These are phyloP conservation scores for Chaetoscypha palmicola DNA, from an alignment of 2,329 filamentous ascomycete species.

Conservation along the genomic window DNA sequence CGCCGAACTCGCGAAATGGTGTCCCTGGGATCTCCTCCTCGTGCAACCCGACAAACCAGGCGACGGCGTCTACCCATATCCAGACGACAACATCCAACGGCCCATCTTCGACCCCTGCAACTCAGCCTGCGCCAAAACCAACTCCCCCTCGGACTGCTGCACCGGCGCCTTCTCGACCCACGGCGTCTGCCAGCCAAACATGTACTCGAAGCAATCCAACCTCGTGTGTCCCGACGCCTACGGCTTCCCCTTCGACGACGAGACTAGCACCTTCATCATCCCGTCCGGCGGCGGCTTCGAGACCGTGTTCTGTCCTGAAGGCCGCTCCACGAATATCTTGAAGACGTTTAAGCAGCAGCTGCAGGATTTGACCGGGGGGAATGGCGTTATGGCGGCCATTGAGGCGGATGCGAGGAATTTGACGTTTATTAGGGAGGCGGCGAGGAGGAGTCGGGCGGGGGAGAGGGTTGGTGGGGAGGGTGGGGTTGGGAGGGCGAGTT, in stretches of 20 bases:
- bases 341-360: conserved; percentile 44
- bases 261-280: conserved; percentile 53
- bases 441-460: conserved; percentile 9
- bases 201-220: conserved; percentile 66
- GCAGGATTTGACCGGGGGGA: conserved; percentile 39
- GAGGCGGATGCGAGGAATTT: conserved; percentile 31
- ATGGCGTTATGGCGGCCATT: conserved; percentile 33
- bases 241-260: conserved; percentile 62
- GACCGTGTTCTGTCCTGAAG: conserved; percentile 66
- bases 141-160: conserved; percentile 65
- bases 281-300: conserved; percentile 68
- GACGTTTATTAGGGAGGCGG: conserved; percentile 24
- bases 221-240: conserved; percentile 77
- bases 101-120: conserved; percentile 72
- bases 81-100: conserved; percentile 64
- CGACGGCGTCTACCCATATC: conserved; percentile 74
- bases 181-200: conserved; percentile 55
- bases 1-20: conserved; percentile 58
- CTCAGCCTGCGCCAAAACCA: conserved; percentile 66
- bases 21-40: conserved; percentile 70
- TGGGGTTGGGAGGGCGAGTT: conserved; percentile 14
- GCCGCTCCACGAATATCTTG: conserved; percentile 53
- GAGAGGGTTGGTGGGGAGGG: conserved; percentile 12
- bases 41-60: conserved; percentile 61
- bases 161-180: conserved; percentile 60